Conservation (phyloP, 2,329 filamentous ascomycete species). For the Beauveria medogensis region DNA sequence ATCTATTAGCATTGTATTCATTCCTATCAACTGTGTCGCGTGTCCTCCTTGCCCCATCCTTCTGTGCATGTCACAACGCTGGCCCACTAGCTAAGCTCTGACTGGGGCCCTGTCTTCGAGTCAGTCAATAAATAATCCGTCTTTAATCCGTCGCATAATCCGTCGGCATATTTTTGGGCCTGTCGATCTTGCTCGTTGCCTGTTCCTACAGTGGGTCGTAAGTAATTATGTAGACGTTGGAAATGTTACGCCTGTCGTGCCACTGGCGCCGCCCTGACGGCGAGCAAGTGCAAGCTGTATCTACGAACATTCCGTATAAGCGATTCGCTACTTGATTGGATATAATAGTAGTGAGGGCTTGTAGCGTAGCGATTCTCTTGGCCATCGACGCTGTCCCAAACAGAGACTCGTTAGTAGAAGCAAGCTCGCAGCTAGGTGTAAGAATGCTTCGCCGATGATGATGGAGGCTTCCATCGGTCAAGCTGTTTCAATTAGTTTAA, state of each 20-base stretch:
- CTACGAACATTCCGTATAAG: no score
- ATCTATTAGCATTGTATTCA: background rate
- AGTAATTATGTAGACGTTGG: no score
- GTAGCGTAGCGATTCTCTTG: no score
- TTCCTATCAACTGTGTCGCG: background rate
- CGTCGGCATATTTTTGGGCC: background rate
- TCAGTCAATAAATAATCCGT: background rate
- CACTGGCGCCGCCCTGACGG: background rate
- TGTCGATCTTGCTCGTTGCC: background rate
- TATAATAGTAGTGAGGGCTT: no score
- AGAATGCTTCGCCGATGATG: no score
- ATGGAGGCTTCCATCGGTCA: no score
- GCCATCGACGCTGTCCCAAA: no score
- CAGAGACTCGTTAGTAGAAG: no score
- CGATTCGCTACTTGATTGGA: no score
- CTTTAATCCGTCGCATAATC: background rate
- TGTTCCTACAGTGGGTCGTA: background rate
- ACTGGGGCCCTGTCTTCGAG: background rate
- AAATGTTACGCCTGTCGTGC: background rate
- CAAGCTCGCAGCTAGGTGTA: no score
- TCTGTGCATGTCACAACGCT: background rate
- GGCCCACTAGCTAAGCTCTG: background rate
- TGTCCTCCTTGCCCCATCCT: background rate
- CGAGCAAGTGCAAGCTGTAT: background rate
- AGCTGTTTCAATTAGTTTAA: no score